Base-by-base conservation (phyloP, 163 green algal genomes). In the Chlamydomonas reinhardtii region DNA sequence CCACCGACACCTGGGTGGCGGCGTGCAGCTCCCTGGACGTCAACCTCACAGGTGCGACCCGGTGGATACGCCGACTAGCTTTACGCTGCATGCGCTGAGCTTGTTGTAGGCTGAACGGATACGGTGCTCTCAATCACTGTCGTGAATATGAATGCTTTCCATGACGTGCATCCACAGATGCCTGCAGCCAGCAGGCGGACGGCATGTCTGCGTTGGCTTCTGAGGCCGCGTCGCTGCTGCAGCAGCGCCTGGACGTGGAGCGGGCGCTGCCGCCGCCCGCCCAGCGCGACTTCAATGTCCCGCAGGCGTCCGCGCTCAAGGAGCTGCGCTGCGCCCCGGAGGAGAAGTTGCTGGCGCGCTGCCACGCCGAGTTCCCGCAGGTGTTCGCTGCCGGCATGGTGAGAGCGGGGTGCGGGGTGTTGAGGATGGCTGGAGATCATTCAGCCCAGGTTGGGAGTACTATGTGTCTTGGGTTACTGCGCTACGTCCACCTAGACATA, bases 311-410 rank as follows among this genome's bases (percentile, higher is more conserved):
- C 15, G 75, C 82, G 31, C 83, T 94, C n/a, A 84, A 84, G 1
- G 86, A 92, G 71, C 90, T 95, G 88, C 88, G 88, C 37, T 94
- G 91, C 76, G 89, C 92, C 3, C 52, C 91, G 2, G 84, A 93
- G 61, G 86, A 92, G 5, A 66, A 90, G 59, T 76, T 94, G 37
- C 68, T 94, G 27, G 81, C 59, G 25, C 34, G 56, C 6, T 87
- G 61, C 61, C 82, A 87, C n/a, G 56, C n/a, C 0, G 82, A 87
- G 39, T 69, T 43, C n/a, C 72, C 82, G 29, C 29, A 69, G 32
- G 17, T 87, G 8, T 75, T 82, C 56, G 29, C 76, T 12, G 31
- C 34, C 0, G 35, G 16, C 29, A 59, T 27, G 70, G 81, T 87
- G 37, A 74, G 80, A 29, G 37, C 39, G 61, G 2, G 6, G 14